These are phyloP conservation scores for Plectosphaerella plurivora DNA, from an alignment of 2,329 filamentous ascomycete species.

Conservation along the genomic window DNA sequence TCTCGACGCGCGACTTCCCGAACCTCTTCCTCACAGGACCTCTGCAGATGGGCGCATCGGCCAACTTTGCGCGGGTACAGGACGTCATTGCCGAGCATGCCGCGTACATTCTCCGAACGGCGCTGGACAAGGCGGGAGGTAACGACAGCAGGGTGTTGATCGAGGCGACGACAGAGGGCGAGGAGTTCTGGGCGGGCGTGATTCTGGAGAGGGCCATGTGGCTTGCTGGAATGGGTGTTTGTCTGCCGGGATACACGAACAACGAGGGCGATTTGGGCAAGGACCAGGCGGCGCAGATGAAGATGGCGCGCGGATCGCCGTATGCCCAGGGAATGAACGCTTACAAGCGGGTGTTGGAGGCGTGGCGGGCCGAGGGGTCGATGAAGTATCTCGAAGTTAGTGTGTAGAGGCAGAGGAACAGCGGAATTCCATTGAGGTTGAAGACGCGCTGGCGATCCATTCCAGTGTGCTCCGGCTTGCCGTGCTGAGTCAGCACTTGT, in stretches of 20 bases:
- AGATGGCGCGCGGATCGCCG: conserved; percentile 20
- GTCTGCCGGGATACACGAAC: conserved; percentile 52
- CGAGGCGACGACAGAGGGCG: conserved; percentile 39
- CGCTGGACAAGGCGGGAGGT: conserved; percentile 15
- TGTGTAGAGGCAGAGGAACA: not conserved
- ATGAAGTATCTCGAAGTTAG: conserved; percentile 15
- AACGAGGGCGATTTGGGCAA: conserved; percentile 31
- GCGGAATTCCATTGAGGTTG: not conserved
- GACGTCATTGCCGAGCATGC: conserved; percentile 33
- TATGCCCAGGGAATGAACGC: conserved; percentile 25
- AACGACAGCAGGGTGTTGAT: conserved; percentile 19
- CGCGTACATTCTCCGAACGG: conserved; percentile 28
- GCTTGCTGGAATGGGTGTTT: conserved; percentile 35
- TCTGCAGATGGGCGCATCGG: conserved; percentile 32
- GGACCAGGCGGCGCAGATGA: conserved; percentile 23
- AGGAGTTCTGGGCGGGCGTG: conserved; percentile 39
- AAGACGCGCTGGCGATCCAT: not conserved
- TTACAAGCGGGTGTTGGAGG: conserved; percentile 20
- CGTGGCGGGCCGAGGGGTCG: conserved; percentile 23
- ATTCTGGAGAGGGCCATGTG: conserved; percentile 33
- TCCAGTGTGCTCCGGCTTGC: not conserved
- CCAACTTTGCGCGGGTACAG: conserved; percentile 31
- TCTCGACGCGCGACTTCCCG: conserved; percentile 43
- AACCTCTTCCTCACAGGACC: conserved; percentile 47
- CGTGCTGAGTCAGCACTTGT: too few relatives aligned